Conservation (phyloP, 1,284 basidiomycete species). For the Inonotus hispidus region DNA sequence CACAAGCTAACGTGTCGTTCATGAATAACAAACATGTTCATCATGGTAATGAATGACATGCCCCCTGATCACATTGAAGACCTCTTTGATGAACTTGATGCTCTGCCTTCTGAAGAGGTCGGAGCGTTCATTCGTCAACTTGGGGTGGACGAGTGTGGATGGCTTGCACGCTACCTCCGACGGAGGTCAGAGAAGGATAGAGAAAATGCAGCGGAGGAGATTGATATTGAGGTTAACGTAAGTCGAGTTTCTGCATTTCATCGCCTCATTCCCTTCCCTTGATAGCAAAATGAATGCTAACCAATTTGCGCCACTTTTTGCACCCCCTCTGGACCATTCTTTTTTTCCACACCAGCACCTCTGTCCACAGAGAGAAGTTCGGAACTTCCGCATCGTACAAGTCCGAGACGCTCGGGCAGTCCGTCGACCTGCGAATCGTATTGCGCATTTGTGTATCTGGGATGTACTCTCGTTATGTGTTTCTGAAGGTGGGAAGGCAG, state of each 20-base stretch:
- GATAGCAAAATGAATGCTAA: too few species aligned
- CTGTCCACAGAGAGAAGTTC: constrained; percentile 77
- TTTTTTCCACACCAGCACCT: constrained; percentile 37
- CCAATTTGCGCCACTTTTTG: too few species aligned
- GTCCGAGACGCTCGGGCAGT: constrained; percentile 63
- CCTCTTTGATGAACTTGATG: constrained; percentile 61
- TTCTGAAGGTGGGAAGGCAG: constrained; percentile 46
- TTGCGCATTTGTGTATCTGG: constrained; percentile 80
- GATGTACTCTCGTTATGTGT: constrained; percentile 56
- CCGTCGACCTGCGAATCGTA: constrained; percentile 47
- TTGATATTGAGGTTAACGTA: constrained; percentile 69
- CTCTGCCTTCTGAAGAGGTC: constrained; percentile 32
- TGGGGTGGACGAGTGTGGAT: constrained; percentile 46
- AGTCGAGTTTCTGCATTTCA: constrained; percentile 20
- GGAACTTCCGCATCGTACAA: constrained; percentile 75
- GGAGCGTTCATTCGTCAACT: constrained; percentile 30
- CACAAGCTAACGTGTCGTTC: not conserved
- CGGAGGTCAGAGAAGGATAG: constrained; percentile 47
- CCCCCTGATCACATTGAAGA: constrained; percentile 57
- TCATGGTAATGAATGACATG: too few species aligned
- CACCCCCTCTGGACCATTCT: constrained; percentile 1
- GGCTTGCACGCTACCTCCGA: constrained; percentile 55
- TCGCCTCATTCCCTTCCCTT: too few species aligned
- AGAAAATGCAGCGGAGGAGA: constrained; percentile 47
- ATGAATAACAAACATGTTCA: constrained; percentile 26